Evolutionary conservation across 495 filamentous ascomycete genomes (phyloP).

Genomic region (Xylaria telfairii): DNA sequence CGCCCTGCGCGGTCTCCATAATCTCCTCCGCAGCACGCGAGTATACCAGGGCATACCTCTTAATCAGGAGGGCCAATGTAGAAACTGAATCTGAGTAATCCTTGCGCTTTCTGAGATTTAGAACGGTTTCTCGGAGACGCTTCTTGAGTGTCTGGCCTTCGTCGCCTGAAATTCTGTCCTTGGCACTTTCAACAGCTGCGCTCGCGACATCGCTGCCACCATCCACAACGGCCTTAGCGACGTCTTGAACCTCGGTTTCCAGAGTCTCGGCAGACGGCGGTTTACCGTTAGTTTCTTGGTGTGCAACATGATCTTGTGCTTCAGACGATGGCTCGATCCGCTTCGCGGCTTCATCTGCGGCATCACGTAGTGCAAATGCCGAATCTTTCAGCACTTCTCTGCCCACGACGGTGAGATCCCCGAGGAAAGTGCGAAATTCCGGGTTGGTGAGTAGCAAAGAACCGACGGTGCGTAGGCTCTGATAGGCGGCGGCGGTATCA

Average conservation of each 20-base stretch:
- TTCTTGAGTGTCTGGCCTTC: constrained; percentile 75
- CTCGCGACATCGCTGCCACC: constrained; percentile 69
- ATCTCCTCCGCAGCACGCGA: constrained; percentile 71
- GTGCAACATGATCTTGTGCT: constrained; percentile 62
- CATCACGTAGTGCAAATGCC: constrained; percentile 73
- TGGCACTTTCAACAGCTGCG: constrained; percentile 68
- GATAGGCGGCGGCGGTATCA: constrained; percentile 80
- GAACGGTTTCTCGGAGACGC: constrained; percentile 77
- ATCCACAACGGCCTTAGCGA: constrained; percentile 66
- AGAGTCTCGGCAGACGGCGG: constrained; percentile 66
- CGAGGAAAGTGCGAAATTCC: constrained; percentile 85
- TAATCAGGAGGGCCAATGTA: constrained; percentile 74
- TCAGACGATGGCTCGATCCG: constrained; percentile 69
- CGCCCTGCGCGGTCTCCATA: constrained; percentile 66
- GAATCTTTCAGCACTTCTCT: constrained; percentile 89
- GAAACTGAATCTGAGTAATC: constrained; percentile 89
- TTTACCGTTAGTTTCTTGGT: constrained; percentile 58
- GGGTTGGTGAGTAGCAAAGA: constrained; percentile 84
- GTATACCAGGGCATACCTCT: constrained; percentile 79
- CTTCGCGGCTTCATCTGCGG: constrained; percentile 74
- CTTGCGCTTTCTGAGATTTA: constrained; percentile 72
- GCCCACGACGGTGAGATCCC: constrained; percentile 79
- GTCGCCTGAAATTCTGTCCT: constrained; percentile 70
- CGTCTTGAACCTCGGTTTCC: constrained; percentile 64
- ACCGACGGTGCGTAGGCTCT: constrained; percentile 83